Evolutionary conservation across 2,329 filamentous ascomycete genomes (phyloP).

Genomic region (Monosporascus ibericus): DNA sequence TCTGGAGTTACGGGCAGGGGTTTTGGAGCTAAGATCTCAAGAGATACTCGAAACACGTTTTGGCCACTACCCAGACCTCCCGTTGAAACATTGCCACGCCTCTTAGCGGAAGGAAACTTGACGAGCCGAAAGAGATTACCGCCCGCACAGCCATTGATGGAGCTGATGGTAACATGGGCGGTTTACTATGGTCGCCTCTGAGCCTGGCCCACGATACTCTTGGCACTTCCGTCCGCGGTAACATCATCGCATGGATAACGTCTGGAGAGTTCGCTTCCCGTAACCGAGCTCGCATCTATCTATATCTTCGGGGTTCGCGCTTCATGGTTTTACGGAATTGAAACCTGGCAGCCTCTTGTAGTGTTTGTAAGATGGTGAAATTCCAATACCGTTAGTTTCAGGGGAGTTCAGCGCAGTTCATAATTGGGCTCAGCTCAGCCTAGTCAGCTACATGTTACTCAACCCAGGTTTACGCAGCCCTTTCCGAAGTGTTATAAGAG

Average conservation of each 20-base stretch:
- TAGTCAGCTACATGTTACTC: no score
- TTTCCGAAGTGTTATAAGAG: no score
- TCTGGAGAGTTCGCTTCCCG: neutral
- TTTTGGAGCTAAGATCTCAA: conserved; percentile 11
- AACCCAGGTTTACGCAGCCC: no score
- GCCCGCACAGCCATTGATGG: conserved; percentile 1
- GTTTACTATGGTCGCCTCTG: neutral
- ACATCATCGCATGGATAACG: no score
- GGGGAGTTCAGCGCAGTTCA: no score
- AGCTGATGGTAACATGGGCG: conserved; percentile 2
- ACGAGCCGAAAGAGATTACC: conserved; percentile 10
- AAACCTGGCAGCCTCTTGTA: neutral
- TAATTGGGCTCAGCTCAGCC: no score
- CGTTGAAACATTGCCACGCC: conserved; percentile 8
- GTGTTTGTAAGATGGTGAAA: no score
- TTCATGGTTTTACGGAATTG: neutral
- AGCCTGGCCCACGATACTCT: neutral
- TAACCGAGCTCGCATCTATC: neutral
- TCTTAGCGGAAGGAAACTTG: conserved; percentile 11
- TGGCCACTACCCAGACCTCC: conserved; percentile 13
- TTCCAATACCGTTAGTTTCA: no score
- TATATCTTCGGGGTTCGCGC: neutral
- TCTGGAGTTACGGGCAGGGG: conserved; percentile 16
- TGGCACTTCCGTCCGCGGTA: neutral
- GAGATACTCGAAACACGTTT: conserved; percentile 28